Evolutionary conservation across 306 rosid genomes (phyloP), one percentile per base, ranked within the genome.

Genomic region (Quercus variabilis): DNA sequence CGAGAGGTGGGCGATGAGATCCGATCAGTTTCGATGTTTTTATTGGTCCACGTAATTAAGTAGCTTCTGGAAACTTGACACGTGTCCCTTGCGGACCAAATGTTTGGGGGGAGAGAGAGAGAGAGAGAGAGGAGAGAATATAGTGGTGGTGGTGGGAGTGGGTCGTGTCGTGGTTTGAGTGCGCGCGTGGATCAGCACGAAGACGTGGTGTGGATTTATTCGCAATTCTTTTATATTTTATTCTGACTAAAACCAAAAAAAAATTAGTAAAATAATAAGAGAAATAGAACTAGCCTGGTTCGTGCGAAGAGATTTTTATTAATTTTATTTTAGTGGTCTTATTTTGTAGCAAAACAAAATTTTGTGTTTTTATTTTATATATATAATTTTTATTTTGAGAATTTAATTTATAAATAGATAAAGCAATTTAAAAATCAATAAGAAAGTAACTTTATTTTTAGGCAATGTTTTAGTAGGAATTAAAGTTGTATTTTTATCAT

Each of bases 1-100:
- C 75, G 85, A 74, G 87, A 90, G 90, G 20, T 38, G 77, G 74
- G 82, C 74, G 88, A 77, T 12, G 12, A 88, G 90, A 92, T 88
- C 93, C 94, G 93, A 92, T 92, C 97, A 84, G 85, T 92, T 86
- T 85, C 93, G 64, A 55, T 3, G 1, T 18, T 25, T 3, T 75
- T 25, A 87, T 92, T 92, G 90, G 94, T 76, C 86, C 76, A 78
- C 68, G 72, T 69, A 55, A 41, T 41, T 12, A n/a, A 20, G 75
- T 35, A 28, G 3, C 26, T 28, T 76, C 57, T 70, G 5, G 31
- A 54, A 26, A 14, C 1, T 0, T 14, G 79, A 83, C 94, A 83
- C 91, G 92, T 87, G 88, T 56, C 51, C 14, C 14, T 0, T 15
- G 17, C 1, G 5, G 41, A 0, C 46, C 58, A 23, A 41, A 41